Evolutionary conservation across 2,329 filamentous ascomycete species (phyloP).

Genomic region (Pestalotiopsis sp.): DNA sequence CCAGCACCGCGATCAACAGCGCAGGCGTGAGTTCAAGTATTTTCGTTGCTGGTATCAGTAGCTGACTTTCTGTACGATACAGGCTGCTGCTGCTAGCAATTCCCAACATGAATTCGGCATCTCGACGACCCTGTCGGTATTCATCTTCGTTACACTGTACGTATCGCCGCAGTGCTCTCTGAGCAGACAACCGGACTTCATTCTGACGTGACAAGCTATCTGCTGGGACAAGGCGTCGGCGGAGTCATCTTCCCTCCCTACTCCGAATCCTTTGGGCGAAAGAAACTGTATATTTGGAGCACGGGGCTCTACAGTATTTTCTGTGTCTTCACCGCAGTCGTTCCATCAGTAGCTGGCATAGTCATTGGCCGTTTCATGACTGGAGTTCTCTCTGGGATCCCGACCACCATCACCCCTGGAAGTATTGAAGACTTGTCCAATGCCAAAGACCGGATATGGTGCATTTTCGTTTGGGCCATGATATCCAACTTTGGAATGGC

Average conservation of each 20-base stretch:
- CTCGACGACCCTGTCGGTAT: not conserved
- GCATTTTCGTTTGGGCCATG: constrained; percentile 45
- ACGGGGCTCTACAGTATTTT: not conserved
- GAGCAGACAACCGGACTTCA: not conserved
- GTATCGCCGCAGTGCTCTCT: not conserved
- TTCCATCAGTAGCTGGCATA: not conserved
- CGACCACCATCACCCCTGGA: constrained; percentile 46
- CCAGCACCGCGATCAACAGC: not conserved
- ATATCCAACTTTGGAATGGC: constrained; percentile 43
- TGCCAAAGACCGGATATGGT: constrained; percentile 44
- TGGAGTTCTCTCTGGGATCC: constrained; percentile 47
- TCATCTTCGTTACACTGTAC: constrained; percentile 1
- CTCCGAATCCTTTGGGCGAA: not conserved
- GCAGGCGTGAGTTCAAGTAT: constrained; percentile 3
- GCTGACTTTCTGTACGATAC: not conserved
- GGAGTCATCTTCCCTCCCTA: not conserved
- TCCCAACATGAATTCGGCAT: constrained; percentile 3
- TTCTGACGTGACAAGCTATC: not conserved
- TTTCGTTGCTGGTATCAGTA: not conserved
- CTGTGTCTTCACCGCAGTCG: not conserved
- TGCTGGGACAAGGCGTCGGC: not conserved
- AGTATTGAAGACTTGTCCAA: constrained; percentile 53
- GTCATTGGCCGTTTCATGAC: constrained; percentile 39
- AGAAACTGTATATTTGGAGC: not conserved
- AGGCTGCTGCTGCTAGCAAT: not conserved